Conservation (phyloP, 2,329 filamentous ascomycete genomes). For the Monosporascus sp. region DNA sequence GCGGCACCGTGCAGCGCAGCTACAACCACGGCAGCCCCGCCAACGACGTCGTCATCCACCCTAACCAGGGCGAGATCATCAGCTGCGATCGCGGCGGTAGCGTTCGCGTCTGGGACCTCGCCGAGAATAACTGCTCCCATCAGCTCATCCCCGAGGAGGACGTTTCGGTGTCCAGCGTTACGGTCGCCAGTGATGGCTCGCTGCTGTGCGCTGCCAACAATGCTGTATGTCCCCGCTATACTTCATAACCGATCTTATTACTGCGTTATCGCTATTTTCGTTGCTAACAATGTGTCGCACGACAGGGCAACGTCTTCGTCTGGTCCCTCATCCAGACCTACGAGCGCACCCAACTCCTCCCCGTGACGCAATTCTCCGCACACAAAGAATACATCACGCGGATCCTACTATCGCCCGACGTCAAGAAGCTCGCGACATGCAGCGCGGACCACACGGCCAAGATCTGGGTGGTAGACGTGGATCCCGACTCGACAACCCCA, state of each 20-base stretch:
- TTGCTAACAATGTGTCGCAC: too few relatives aligned
- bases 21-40: constrained; percentile 86
- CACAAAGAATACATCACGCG: constrained; percentile 92
- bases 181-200: constrained; percentile 89
- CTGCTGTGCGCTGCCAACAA: constrained; percentile 93
- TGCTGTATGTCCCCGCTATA: constrained; percentile 48
- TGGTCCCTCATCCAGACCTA: constrained; percentile 86
- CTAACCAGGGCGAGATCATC: constrained; percentile 96
- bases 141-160: constrained; percentile 96
- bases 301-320: constrained; percentile 89
- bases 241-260: neutral
- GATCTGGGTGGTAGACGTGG: constrained; percentile 90
- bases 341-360: constrained; percentile 77
- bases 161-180: constrained; percentile 88
- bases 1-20: constrained; percentile 81
- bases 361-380: constrained; percentile 82
- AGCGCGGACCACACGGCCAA: constrained; percentile 90
- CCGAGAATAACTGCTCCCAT: constrained; percentile 94
- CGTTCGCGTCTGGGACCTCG: constrained; percentile 92
- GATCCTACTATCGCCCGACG: constrained; percentile 85
- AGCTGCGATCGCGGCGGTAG: constrained; percentile 91
- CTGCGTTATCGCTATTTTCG: neutral
- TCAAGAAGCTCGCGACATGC: constrained; percentile 90
- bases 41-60: constrained; percentile 99
- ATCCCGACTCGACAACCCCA: constrained; percentile 29